Evolutionary conservation across 495 filamentous ascomycete genomes (phyloP), one percentile per base, ranked within the genome.

Genomic region (Terfezia claveryi): DNA sequence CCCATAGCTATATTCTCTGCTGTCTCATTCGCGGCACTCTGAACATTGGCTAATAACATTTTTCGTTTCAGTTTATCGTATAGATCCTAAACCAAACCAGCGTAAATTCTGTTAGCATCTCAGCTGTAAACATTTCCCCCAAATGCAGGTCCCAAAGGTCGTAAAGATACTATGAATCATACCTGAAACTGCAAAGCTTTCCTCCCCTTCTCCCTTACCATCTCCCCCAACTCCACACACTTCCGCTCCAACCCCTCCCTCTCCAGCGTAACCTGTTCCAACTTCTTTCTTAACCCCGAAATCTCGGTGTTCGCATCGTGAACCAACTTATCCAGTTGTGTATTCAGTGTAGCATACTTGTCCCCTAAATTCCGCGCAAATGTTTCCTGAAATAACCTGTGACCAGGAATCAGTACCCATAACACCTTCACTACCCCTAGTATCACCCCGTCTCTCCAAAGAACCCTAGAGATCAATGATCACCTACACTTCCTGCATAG

Each of bases 261-360:
- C 16, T 81, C 74, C 5, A 71, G 56, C 58, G 81, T 76, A 73
- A 86, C 74, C 32, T 73, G 84, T 87, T 56, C 37, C 36, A 85
- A 56, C 58, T 83, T 82, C 53, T 76, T 69, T 53, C 82, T 77
- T 16, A 94, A 66, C 52, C 64, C 74, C 50, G 73, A 69, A 54
- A 95, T 85, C 64, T 91, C 81, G 0, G 79, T 68, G 63, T 93
- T 93, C 23, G 85, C 84, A 60, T 93, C 81, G 58, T 80, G 75
- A 55, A 89, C 80, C 4, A 92, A 68, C 59, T 85, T 84, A 62
- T 94, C 83, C 62, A 87, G 74, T 53, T 94, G 79, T 0, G 71
- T 69, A 57, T 76, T 84, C 4, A 94, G 68, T 17, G 62, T 72
- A 11, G 72, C 67, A 57, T 85, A 87, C 65, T 85, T 88, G 20